Evolutionary conservation across 805 yeast species (phyloP).

Genomic region (Pichia deserticola): DNA sequence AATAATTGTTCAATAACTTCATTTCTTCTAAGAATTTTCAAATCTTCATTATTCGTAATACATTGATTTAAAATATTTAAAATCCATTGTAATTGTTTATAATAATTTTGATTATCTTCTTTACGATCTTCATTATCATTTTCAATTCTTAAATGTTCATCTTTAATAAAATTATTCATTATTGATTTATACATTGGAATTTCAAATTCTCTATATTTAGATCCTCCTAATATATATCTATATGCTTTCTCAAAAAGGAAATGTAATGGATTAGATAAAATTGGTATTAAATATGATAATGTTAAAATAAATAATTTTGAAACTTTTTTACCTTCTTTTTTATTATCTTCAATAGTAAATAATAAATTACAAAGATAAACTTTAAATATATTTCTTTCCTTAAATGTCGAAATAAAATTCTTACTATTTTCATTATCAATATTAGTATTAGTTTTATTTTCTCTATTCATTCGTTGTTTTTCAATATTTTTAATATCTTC

Average conservation of each 20-base stretch:
- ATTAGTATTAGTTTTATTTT: neutral
- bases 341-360: constrained; percentile 26
- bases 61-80: constrained; percentile 42
- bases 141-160: constrained; percentile 17
- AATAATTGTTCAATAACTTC: constrained; percentile 64
- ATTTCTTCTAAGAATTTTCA: constrained; percentile 41
- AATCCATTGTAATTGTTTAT: constrained; percentile 62
- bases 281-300: constrained; percentile 47
- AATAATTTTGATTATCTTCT: constrained; percentile 40
- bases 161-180: constrained; percentile 21
- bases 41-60: constrained; percentile 42
- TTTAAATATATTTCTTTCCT: constrained; percentile 49
- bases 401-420: constrained; percentile 29
- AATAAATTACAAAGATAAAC: constrained; percentile 44
- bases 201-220: constrained; percentile 34
- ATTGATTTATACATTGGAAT: constrained; percentile 41
- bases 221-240: constrained; percentile 56
- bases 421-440: neutral
- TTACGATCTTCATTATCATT: constrained; percentile 33
- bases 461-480: constrained; percentile 5
- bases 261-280: constrained; percentile 65
- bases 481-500: constrained; percentile 27
- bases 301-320: constrained; percentile 48
- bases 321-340: constrained; percentile 12
- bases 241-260: constrained; percentile 63